Percentiles rank a stretch among this genome's conserved stretches.
These are phyloP conservation scores for Eragrostis tef DNA, from an alignment of 202 grass and related monocot genomes.

Conservation along the genomic window DNA sequence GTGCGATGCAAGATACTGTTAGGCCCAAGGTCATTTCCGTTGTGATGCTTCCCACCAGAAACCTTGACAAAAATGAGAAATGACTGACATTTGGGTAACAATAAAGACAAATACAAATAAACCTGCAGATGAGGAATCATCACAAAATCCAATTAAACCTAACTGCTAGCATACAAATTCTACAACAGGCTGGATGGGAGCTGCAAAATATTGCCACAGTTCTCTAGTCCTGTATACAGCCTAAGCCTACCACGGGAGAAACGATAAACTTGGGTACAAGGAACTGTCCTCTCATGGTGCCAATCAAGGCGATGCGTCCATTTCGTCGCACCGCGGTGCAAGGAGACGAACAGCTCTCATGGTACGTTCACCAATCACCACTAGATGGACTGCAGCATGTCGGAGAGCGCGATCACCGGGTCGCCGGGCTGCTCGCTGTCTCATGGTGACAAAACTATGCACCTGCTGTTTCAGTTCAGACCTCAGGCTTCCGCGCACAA, in stretches of 20 bases:
- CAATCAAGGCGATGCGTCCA: not conserved
- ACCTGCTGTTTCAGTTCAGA: too few relatives aligned
- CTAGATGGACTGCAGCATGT: conserved; percentile 55
- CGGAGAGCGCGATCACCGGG: conserved; percentile 80
- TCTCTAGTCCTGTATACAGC: conserved; percentile 21
- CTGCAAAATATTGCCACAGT: conserved; percentile 31
- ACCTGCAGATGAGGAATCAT: not conserved
- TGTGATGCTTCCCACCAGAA: too few relatives aligned
- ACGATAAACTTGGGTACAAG: conserved; percentile 15
- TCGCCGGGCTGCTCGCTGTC: too few relatives aligned
- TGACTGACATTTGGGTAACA: too few relatives aligned
- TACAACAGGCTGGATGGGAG: conserved; percentile 30
- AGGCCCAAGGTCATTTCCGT: too few relatives aligned
- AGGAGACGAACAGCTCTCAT: conserved; percentile 28
- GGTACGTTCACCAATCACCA: conserved; percentile 79
- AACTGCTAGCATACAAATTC: conserved; percentile 5
- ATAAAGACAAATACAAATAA: too few relatives aligned
- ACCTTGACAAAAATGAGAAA: too few relatives aligned
- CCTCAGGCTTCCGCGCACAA: too few relatives aligned
- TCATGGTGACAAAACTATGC: too few relatives aligned
- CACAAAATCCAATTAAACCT: conserved; percentile 4
- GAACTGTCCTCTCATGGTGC: not conserved
- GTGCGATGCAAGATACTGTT: too few relatives aligned
- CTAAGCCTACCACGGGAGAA: conserved; percentile 4
- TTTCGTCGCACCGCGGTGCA: not conserved